Evolutionary conservation across 148 eudicot genomes (phyloP), one percentile per base, ranked within the genome.

Genomic region (Simmondsia chinensis): DNA sequence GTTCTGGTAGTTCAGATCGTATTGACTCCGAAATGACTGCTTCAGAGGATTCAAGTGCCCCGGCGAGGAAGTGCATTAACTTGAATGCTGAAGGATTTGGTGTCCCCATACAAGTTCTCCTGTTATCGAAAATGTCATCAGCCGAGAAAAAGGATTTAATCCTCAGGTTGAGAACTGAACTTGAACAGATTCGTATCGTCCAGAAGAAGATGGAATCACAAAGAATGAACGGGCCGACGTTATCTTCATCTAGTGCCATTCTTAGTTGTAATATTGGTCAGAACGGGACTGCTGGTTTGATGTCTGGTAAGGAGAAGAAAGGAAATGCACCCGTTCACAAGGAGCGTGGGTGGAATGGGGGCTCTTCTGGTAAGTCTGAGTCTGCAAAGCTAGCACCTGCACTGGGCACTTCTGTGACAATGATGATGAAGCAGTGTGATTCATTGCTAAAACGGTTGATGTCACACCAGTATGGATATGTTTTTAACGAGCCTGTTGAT

Each of bases 401-500:
- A 17, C 27, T 52, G 11, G 56, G 47, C 20, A 28, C 50, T 54
- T 46, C 60, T 0, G 52, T 48, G 46, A 28, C 61, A n/a, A 46
- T 49, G 7, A 25, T 63, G 34, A 52, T 71, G 55, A 77, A 74
- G 52, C 77, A 70, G 44, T 81, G 89, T 41, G 75, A 68, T 20
- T 36, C 32, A 6, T 42, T 81, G 39, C 46, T 81, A 21, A 77
- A 68, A 18, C 27, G 39, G 21, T 64, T 91, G 58, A 60, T 82
- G 69, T 14, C 15, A 16, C 79, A 82, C 63, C 45, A 38, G 11
- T 8, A 12, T 37, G 64, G 68, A 5, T 46, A 52, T 52, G 45
- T 55, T 37, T 91, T 85, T 43, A 68, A 31, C n/a, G 30, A 68
- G 29, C 99, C 99, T 12, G 95, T 91, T 32, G 77, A 82, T 54